Conservation (phyloP, 495 filamentous ascomycete genomes). For the Delitschia confertaspora region DNA sequence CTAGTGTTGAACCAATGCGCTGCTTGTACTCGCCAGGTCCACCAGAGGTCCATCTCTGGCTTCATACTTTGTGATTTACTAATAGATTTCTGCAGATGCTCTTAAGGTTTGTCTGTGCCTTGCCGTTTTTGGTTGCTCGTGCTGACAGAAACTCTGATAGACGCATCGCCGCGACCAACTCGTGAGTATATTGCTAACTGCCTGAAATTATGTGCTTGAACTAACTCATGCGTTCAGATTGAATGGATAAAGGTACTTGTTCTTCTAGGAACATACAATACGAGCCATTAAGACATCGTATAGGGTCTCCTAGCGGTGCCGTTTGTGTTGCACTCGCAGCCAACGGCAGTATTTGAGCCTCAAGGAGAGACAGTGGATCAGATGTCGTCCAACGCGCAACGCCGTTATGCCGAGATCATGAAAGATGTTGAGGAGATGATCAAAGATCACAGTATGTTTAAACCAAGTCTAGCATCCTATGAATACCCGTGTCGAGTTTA, state of each 20-base stretch:
- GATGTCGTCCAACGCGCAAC: constrained; percentile 58
- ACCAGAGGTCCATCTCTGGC: constrained; percentile 5
- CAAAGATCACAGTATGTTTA: constrained; percentile 71
- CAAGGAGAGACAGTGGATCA: constrained; percentile 50
- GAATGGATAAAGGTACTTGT: constrained; percentile 58
- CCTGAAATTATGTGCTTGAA: not conserved
- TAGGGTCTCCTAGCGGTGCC: constrained; percentile 89
- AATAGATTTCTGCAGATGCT: constrained; percentile 57
- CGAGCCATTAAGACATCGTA: constrained; percentile 3
- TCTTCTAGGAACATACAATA: not conserved
- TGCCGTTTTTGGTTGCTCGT: not conserved
- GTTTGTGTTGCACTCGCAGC: constrained; percentile 94
- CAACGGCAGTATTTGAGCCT: constrained; percentile 67
- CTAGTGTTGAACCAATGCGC: too few relatives aligned
- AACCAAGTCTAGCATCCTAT: constrained; percentile 2
- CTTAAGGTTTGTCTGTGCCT: constrained; percentile 50
- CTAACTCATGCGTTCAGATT: constrained; percentile 37
- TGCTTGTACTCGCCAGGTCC: too few relatives aligned
- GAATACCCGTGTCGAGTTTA: not conserved
- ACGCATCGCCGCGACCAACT: constrained; percentile 81
- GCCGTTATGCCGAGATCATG: constrained; percentile 91
- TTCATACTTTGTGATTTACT: constrained; percentile 7
- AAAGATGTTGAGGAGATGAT: constrained; percentile 86
- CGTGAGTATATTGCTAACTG: constrained; percentile 39
- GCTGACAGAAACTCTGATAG: constrained; percentile 33